Conservation (phyloP, 1,284 basidiomycete genomes). For the Salmacisia buchloeana region DNA sequence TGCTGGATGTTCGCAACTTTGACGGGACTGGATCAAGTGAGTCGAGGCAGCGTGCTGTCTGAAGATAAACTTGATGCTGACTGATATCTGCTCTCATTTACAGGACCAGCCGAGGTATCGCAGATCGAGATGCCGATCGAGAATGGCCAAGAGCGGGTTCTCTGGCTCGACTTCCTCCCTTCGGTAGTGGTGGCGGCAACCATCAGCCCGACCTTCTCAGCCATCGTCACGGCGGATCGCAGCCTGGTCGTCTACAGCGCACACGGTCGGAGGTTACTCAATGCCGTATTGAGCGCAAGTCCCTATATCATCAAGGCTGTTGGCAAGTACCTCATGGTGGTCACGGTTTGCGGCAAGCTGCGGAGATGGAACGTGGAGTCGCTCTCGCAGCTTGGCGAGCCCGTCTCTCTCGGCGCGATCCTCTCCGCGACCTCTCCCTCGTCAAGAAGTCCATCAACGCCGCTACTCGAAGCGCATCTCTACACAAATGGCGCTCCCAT, state of each 20-base stretch:
- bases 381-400: constrained; percentile 26
- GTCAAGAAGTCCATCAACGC: constrained; percentile 21
- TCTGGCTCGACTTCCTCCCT: constrained; percentile 83
- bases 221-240: constrained; percentile 52
- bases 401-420: constrained; percentile 20
- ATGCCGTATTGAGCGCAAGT: constrained; percentile 29
- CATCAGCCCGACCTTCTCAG: constrained; percentile 65
- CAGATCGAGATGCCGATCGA: constrained; percentile 35
- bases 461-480: constrained; percentile 24
- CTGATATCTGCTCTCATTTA: not conserved
- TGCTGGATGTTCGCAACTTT: constrained; percentile 74
- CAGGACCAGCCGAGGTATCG: constrained; percentile 1
- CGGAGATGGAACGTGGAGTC: constrained; percentile 36
- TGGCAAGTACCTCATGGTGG: constrained; percentile 30
- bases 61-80: constrained; percentile 12
- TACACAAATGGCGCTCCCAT: constrained; percentile 53
- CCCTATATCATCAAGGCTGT: constrained; percentile 30
- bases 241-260: constrained; percentile 35
- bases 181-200: constrained; percentile 64
- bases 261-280: constrained; percentile 31
- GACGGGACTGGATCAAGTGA: constrained; percentile 52
- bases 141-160: constrained; percentile 58
- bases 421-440: constrained; percentile 16
- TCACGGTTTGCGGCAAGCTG: constrained; percentile 31
- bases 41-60: constrained; percentile 54